Percentiles rank a stretch among this genome's conserved stretches.
Evolutionary conservation across 2,329 filamentous ascomycete species (phyloP).

Genomic region (Hymenoscyphus fraxineus): DNA sequence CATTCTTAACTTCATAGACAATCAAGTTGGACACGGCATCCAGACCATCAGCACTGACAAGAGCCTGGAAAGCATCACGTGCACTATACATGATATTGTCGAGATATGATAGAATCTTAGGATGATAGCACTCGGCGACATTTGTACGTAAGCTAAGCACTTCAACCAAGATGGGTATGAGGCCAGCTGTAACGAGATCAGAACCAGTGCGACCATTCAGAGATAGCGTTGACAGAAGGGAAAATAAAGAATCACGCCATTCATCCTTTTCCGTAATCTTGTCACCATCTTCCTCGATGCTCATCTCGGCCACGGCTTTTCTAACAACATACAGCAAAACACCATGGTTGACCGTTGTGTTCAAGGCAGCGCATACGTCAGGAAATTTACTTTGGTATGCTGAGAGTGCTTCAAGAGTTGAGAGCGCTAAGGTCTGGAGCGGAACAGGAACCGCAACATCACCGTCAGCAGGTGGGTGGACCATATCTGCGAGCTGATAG

Average conservation of each 20-base stretch:
- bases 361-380: conserved; percentile 87
- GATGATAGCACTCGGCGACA: conserved; percentile 78
- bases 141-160: conserved; percentile 78
- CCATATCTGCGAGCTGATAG: conserved; percentile 87
- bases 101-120: conserved; percentile 79
- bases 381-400: conserved; percentile 70
- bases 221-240: conserved; percentile 78
- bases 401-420: conserved; percentile 81
- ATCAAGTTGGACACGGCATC: conserved; percentile 88
- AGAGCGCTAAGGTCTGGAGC: conserved; percentile 78
- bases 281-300: conserved; percentile 54
- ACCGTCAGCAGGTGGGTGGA: conserved; percentile 74
- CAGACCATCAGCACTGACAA: conserved; percentile 79
- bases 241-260: conserved; percentile 87
- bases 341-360: conserved; percentile 93
- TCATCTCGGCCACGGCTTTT: conserved; percentile 83
- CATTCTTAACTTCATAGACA: conserved; percentile 69
- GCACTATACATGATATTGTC: conserved; percentile 85
- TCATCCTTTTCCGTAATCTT: conserved; percentile 70
- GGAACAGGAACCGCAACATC: conserved; percentile 65
- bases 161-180: conserved; percentile 87
- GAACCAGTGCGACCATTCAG: conserved; percentile 70
- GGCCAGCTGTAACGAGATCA: conserved; percentile 81
- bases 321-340: conserved; percentile 89
- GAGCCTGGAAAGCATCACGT: conserved; percentile 75